Conservation (phyloP, 768 basidiomycete genomes). For the Termitomyces sp. region DNA sequence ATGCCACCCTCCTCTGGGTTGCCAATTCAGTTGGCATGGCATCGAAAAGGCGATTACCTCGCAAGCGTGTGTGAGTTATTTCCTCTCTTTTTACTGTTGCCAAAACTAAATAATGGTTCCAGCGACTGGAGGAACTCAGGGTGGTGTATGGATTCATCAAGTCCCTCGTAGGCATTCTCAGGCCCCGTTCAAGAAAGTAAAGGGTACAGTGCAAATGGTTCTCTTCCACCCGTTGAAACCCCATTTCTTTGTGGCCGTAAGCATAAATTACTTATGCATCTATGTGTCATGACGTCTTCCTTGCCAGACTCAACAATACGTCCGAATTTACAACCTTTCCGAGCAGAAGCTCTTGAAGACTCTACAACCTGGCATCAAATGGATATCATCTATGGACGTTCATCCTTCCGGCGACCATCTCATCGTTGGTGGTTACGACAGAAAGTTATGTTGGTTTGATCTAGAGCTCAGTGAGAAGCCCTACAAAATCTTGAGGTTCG, state of each 20-base stretch:
- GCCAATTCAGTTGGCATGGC: constrained; percentile 85
- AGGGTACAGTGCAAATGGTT: constrained; percentile 85
- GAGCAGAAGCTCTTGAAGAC: constrained; percentile 93
- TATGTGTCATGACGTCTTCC: constrained; percentile 9
- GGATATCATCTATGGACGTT: constrained; percentile 97
- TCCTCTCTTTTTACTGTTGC: constrained; percentile 1
- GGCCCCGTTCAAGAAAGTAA: constrained; percentile 95
- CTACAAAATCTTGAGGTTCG: constrained; percentile 90
- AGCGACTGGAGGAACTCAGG: constrained; percentile 68
- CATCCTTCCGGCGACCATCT: constrained; percentile 96
- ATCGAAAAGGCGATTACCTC: constrained; percentile 91
- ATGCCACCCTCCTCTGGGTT: constrained; percentile 63
- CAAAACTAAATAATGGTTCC: constrained; percentile 4
- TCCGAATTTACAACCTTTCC: constrained; percentile 90
- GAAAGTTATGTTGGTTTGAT: constrained; percentile 98
- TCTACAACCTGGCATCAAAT: constrained; percentile 89
- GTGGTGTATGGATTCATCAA: constrained; percentile 95
- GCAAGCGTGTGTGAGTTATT: constrained; percentile 83
- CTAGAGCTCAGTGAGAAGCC: constrained; percentile 94
- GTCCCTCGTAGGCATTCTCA: constrained; percentile 91
- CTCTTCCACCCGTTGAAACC: constrained; percentile 94
- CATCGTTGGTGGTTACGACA: constrained; percentile 96
- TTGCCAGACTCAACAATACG: constrained; percentile 88
- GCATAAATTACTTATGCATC: constrained; percentile 22
- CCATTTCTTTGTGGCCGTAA: constrained; percentile 95